Base-by-base conservation (phyloP, 305 asterid genomes). In the Petunia hybrid region DNA sequence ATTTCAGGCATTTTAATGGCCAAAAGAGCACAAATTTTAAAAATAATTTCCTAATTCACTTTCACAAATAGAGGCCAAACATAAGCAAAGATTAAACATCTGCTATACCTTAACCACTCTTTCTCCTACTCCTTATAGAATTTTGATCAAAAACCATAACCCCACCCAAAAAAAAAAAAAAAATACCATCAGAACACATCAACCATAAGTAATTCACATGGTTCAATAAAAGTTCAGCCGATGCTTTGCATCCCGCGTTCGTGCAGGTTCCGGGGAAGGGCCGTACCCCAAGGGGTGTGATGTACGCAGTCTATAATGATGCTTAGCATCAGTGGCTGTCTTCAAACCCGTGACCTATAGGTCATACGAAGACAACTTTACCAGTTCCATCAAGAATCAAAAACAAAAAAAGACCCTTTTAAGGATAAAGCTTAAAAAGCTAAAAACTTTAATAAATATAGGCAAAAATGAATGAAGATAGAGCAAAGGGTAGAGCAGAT, bases 401-500 rank as follows among this genome's bases (percentile, higher is more conserved):
- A 51, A 36, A 6, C 36, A 3, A 35, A 6, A 22, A 73, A 48
- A 73, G 0, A 73, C 14, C 13, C 62, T 73, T 4, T 48, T 13
- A 73, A 73, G 41, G 46, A 51, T 48, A 35, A 73, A 31, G 2
- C 60, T 70, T 6, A 46, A 8, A 69, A 69, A 46, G 60, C 61
- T 71, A 48, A 71, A 2, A 73, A 55, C 78, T 51, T 51, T 2
- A 51, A 51, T 7, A 51, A 1, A 73, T 46, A 73, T 46, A 71
- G 62, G 12, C 36, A 1, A 61, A 45, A 63, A 51, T 45, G 40
- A 41, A 22, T 5, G 4, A 61, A 67, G 12, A 40, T 64, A 62
- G 53, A 65, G 71, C 80, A 56, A 42, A 56, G 66, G 39, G 36
- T 53, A 75, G 43, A 74, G 74, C 65, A 53, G 48, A 63, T 9